Base-by-base conservation (phyloP, 768 basidiomycete genomes). In the Psilocybe tampanensis region DNA sequence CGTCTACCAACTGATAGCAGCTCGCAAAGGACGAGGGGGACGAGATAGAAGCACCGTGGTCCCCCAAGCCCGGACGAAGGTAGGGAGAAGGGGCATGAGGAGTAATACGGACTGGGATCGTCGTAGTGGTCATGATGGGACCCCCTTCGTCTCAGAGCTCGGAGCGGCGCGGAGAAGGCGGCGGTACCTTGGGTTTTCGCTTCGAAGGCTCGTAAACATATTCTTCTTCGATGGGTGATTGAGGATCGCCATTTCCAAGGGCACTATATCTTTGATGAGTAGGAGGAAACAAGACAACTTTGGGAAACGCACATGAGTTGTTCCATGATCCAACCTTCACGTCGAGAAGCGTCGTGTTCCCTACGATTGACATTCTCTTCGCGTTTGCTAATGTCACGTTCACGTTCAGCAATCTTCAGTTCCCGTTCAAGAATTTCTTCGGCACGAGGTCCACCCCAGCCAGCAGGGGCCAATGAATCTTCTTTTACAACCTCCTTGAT, bases 141-240 rank as follows among this genome's bases (percentile, higher is more conserved):
- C 85, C 91, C 85, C 90, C 91, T 89, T 92, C 91, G 90, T 91
- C 91, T 92, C 88, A 92, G 82, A 92, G 87, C 88, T 91, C 89
- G 77, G 90, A 88, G 82, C 88, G 90, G 84, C 89, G 89, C 80
- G 84, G 84, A 79, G 79, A 77, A 78, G 88, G 85, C 78, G 88
- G 84, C 74, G 90, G 84, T 93, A 93, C 91, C 91, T 93, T 93
- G 86, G 85, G 77, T 86, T 87, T 92, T 75, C 89, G 86, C 76
- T 86, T 88, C 56, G 80, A 62, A 29, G 85, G 86, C 72, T 91
- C 90, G 81, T 92, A 93, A 47, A 86, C 74, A 70, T 88, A 85
- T 69, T 93, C 91, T 68, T 93, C 91, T 68, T 93, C 90, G 32
- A 91, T 88, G 26, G 90, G 85, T 26, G 79, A 72, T 51, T 83